These are phyloP conservation scores for Boletellus emodensis DNA, from an alignment of 768 basidiomycete genomes.

Conservation along the genomic window DNA sequence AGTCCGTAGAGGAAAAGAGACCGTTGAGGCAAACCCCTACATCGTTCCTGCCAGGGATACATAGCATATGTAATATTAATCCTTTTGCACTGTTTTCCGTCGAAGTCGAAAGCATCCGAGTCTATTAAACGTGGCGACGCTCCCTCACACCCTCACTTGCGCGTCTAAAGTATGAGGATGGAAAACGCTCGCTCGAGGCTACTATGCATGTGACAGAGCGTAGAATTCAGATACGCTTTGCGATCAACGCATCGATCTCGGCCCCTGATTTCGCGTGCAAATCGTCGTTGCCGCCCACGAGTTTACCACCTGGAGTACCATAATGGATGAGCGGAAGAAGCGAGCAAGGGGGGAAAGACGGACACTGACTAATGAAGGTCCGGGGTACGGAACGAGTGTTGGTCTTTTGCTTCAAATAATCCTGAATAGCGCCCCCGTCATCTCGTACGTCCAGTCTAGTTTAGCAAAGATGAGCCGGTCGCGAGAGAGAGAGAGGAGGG, in stretches of 20 bases:
- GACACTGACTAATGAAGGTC: constrained; percentile 62
- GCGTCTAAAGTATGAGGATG: constrained; percentile 1
- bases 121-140: too few species aligned
- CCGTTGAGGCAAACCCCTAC: too few species aligned
- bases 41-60: too few species aligned
- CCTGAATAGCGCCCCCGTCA: constrained; percentile 62
- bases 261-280: constrained; percentile 6
- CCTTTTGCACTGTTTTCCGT: too few species aligned
- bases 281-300: constrained; percentile 20
- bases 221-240: neutral
- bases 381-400: constrained; percentile 72
- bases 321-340: neutral
- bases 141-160: neutral
- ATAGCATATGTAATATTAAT: too few species aligned
- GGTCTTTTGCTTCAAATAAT: constrained; percentile 60
- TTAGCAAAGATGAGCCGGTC: neutral
- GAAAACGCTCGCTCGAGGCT: neutral
- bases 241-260: constrained; percentile 10
- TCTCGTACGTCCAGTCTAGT: constrained; percentile 51
- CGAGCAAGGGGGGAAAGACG: too few species aligned
- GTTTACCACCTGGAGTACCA: constrained; percentile 12
- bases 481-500: neutral
- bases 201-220: neutral
- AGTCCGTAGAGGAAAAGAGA: too few species aligned
- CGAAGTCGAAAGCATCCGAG: too few species aligned